Base-by-base conservation (phyloP, 2,329 filamentous ascomycete genomes). In the Cryphonectria nitschkei region DNA sequence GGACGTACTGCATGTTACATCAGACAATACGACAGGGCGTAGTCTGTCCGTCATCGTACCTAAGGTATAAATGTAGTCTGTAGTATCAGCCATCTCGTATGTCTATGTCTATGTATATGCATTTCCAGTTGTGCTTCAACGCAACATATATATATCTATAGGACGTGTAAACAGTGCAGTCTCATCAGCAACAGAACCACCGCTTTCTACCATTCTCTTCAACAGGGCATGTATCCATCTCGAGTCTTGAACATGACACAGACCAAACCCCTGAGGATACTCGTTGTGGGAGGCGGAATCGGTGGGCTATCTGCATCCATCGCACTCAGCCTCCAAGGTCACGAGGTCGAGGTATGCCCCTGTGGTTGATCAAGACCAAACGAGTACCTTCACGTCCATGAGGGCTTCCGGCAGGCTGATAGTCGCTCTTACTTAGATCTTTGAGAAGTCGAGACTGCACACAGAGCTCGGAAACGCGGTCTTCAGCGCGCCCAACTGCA, bases 401-500 rank as follows among this genome's bases (percentile, higher is more conserved):
- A 19, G 11, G 26, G 26, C 26, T 26, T 50, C 46, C 46, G 8
- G 32, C 64, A 26, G 19, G 32, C 37, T 41, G 13, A 22, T 29
- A 32, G 39, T 14, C 26, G 6, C 19, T n/a, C 13, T n/a, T 6
- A 22, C 19, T n/a, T 19, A 72, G 71, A 29, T 72, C 54, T 70
- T 72, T 29, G 71, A 72, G 34, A 70, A 72, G 46, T 70, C 71
- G 4, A 66, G 37, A 19, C 46, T 68, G 39, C 61, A 68, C 29
- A 60, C 52, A 9, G 71, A 70, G 37, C 34, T 68, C 22, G 68
- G 71, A 13, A 69, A 69, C 19, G 71, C 71, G 1, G 56, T 72
- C 29, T 70, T 66, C 14, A 50, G 69, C n/a, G 71, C 71, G 7
- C 71, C 71, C 8, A 72, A 72, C 46, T 72, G 71, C 68, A 72